Evolutionary conservation across 176 grass and related monocot species (phyloP).

Genomic region (Triticum monococcum): DNA sequence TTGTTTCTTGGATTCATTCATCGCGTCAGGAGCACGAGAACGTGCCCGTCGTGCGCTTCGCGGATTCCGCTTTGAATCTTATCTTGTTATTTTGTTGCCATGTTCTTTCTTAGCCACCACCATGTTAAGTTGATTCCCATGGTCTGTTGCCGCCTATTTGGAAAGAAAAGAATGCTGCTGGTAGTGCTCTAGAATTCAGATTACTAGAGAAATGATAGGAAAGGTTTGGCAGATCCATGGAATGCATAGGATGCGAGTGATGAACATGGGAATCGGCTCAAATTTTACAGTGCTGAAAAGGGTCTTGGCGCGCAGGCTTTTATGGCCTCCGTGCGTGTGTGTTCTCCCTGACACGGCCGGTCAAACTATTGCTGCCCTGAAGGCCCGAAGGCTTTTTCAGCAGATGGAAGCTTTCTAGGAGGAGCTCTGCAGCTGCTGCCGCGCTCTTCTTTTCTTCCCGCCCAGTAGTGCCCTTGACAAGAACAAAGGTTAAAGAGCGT

Average conservation of each 20-base stretch:
- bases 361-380: slow-evolving; percentile 16
- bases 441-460: not conserved
- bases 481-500: not conserved
- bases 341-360: slow-evolving; percentile 1
- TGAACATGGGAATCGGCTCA: not conserved
- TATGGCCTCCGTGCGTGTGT: not conserved
- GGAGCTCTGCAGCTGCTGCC: not conserved
- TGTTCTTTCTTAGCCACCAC: not conserved
- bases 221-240: not conserved
- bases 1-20: slow-evolving; percentile 10
- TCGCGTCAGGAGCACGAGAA: not conserved
- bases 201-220: not conserved
- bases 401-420: not conserved
- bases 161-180: not conserved
- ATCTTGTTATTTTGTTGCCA: not conserved
- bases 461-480: too few species aligned
- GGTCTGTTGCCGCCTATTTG: not conserved
- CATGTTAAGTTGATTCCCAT: not conserved
- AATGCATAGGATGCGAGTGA: not conserved
- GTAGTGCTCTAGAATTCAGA: not conserved
- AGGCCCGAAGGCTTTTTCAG: not conserved
- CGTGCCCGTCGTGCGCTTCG: not conserved
- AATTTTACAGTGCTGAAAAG: not conserved
- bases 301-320: not conserved
- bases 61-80: not conserved